These are phyloP conservation scores for Geotrichum klebahnii DNA, from an alignment of 1,139 yeast species.

Conservation along the genomic window DNA sequence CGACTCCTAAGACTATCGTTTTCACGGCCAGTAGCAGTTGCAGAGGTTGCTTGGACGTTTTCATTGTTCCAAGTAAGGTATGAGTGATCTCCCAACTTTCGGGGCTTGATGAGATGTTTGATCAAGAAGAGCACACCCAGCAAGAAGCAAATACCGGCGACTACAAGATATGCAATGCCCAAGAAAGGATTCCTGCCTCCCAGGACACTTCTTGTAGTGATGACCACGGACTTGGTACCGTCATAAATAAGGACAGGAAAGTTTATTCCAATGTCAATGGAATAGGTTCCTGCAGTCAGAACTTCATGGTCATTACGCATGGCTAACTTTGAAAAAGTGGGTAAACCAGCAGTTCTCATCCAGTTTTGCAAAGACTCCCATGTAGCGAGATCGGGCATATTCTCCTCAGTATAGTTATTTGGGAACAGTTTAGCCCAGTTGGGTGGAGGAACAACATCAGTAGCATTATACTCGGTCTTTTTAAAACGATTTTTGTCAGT, in stretches of 20 bases:
- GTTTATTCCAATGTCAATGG: constrained; percentile 69
- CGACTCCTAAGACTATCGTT: constrained; percentile 17
- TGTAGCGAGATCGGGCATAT: constrained; percentile 71
- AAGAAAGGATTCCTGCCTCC: constrained; percentile 88
- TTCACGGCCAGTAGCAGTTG: constrained; percentile 19
- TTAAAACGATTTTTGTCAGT: constrained; percentile 74
- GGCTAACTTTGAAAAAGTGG: constrained; percentile 78
- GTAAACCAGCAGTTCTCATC: constrained; percentile 93
- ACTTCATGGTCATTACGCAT: constrained; percentile 68
- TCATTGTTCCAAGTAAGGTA: constrained; percentile 69
- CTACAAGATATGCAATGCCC: constrained; percentile 86
- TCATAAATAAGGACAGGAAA: constrained; percentile 82
- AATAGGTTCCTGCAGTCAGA: constrained; percentile 64
- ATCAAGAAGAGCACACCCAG: constrained; percentile 57
- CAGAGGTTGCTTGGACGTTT: constrained; percentile 15
- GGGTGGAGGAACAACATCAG: constrained; percentile 90
- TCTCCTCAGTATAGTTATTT: constrained; percentile 80
- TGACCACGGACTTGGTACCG: constrained; percentile 74
- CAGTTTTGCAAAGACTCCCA: constrained; percentile 92
- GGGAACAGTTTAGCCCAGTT: constrained; percentile 85
- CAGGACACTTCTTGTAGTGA: constrained; percentile 78
- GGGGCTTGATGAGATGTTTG: constrained; percentile 61
- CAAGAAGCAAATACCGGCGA: constrained; percentile 79
- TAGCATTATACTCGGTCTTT: constrained; percentile 65
- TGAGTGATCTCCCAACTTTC: constrained; percentile 69